Conservation (phyloP, 441 rosid species). For the Raphanus hybrid region DNA sequence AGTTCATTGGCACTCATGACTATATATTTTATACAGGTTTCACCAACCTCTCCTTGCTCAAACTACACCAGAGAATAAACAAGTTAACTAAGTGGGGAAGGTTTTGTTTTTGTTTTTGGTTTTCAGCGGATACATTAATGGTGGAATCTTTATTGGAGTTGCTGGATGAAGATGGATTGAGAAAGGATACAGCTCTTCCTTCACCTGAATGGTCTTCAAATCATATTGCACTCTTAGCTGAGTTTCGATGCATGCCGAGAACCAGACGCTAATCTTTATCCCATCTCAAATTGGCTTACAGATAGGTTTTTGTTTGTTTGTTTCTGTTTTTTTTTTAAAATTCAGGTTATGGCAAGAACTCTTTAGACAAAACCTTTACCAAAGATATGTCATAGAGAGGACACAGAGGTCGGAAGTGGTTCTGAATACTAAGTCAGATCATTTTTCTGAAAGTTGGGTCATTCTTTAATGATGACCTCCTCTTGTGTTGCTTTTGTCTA, state of each 20-base stretch:
- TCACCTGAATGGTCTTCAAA: conserved; percentile 99
- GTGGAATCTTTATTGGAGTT: conserved; percentile 96
- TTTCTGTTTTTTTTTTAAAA: not conserved
- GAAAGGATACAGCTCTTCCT: conserved; percentile 99
- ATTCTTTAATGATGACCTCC: conserved; percentile 38
- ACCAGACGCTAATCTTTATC: conserved; percentile 71
- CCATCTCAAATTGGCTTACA: conserved; percentile 20
- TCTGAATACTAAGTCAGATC: conserved; percentile 36
- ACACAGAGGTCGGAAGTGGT: conserved; percentile 30
- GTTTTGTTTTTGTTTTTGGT: conserved; percentile 12
- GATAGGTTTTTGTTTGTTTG: conserved; percentile 31
- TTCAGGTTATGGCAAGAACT: conserved; percentile 27
- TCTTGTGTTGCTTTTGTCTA: conserved; percentile 31
- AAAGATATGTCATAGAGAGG: conserved; percentile 36
- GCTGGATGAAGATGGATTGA: conserved; percentile 95
- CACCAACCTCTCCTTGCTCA: not conserved
- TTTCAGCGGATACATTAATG: conserved; percentile 90
- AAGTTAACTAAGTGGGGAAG: conserved; percentile 14
- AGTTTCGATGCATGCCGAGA: conserved; percentile 97
- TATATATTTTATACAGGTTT: conserved; percentile 98
- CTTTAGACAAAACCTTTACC: conserved; percentile 33
- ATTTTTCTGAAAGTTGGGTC: conserved; percentile 31
- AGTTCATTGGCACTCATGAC: conserved; percentile 94
- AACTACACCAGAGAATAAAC: not conserved
- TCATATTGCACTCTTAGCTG: conserved; percentile 97